These are phyloP conservation scores for Taphrina pruni DNA, from an alignment of 1,139 yeast genomes.

Conservation along the genomic window DNA sequence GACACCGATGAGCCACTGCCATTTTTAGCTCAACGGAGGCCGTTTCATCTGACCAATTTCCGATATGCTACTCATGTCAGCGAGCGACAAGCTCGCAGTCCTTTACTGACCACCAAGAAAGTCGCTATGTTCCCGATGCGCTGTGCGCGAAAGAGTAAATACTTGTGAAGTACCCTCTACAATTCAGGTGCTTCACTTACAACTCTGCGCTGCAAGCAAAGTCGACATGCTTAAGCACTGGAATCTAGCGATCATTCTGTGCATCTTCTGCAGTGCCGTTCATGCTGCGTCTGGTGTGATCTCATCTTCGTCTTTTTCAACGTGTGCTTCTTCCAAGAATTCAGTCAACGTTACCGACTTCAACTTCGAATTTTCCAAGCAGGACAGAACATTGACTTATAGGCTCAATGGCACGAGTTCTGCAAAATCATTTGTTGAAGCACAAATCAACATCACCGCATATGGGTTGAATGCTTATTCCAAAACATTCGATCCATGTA, in stretches of 20 bases:
- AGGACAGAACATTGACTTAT: conserved; percentile 42
- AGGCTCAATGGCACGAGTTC: conserved; percentile 44
- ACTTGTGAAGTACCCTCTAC: not conserved
- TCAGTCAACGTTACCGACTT: conserved; percentile 41
- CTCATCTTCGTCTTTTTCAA: conserved; percentile 10
- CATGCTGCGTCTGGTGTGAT: conserved; percentile 15
- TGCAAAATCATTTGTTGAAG: conserved; percentile 41
- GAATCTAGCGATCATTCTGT: not conserved
- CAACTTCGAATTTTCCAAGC: conserved; percentile 41
- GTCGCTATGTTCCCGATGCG: no score
- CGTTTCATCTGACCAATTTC: not conserved
- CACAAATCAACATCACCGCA: conserved; percentile 46
- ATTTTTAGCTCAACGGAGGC: not conserved
- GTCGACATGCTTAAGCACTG: not conserved
- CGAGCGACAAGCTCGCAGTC: no score
- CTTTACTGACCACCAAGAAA: no score
- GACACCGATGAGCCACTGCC: not conserved
- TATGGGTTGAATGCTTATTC: conserved; percentile 49
- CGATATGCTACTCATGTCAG: no score
- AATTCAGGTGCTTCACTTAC: not conserved
- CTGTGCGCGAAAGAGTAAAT: no score
- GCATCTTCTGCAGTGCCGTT: not conserved
- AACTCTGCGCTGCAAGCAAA: not conserved
- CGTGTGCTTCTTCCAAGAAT: conserved; percentile 24
- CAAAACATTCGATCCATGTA: conserved; percentile 49